Base-by-base conservation (phyloP, 2,329 filamentous ascomycete species). In the Sarocladium kiliense region DNA sequence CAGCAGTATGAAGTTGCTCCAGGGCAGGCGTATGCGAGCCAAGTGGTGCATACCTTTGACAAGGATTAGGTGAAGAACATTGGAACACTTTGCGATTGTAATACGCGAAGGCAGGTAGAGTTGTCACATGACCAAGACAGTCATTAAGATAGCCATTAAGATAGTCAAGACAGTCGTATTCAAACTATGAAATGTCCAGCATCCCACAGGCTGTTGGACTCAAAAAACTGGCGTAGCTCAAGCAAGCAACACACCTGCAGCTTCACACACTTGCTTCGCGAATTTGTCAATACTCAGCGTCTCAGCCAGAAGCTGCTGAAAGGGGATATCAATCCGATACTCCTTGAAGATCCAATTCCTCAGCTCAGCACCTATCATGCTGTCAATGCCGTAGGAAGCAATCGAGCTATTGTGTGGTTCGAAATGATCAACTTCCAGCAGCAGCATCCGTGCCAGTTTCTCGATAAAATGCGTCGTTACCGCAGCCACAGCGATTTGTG, bases 351-450 rank as follows among this genome's bases (percentile, higher is more conserved):
- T 63, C 68, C 68, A 72, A 0, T 63, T 64, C 16, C 72, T 63
- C 45, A 74, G 68, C 58, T 75, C 73, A 10, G 68, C 63, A 0
- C 65, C 71, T 34, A 75, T 63, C 68, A 75, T 73, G 54, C 68
- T 71, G 57, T 75, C 72, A 16, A 75, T 59, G 6, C 73, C 72
- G 56, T 67, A 74, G 1, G 58, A 53, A 0, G 62, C 53, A 3
- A 75, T 57, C 9, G 30, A 34, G 30, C 30, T 34, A 14, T 34
- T 34, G 30, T 34, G 30, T 9, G 67, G 54, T 51, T 62, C 63
- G 18, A 54, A 39, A 3, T 41, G 53, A 10, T 66, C 62, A 2
- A 71, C 56, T 21, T 66, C 54, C 3, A 68, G 68, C 0, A 56
- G 12, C 3, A 59, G 61, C 18, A 66, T 57, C 9, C 66, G 51